phyloP scores from a whole-genome alignment of 208 protist species.

The Trypanosoma platydactyli region DNA sequence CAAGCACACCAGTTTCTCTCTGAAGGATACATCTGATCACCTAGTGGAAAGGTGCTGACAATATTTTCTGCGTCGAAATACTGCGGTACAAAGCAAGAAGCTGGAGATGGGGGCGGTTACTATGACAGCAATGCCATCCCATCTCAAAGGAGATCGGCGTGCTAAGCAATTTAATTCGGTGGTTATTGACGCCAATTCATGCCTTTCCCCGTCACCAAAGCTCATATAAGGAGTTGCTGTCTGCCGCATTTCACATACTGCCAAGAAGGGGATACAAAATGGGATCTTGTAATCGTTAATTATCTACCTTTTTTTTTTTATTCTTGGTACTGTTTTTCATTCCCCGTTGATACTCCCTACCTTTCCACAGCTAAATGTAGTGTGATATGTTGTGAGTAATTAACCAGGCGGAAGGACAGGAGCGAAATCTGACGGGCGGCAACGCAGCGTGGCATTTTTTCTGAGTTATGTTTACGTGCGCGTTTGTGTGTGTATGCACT shows the following conservation, averaged over 20 bases:
- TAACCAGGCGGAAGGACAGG: too few relatives aligned
- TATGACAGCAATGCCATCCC: conserved; percentile 31
- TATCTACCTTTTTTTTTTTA: conserved; percentile 7
- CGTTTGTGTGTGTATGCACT: too few relatives aligned
- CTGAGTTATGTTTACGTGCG: conserved; percentile 16
- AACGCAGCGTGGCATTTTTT: neutral
- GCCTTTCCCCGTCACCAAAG: neutral
- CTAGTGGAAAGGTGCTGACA: conserved; percentile 55
- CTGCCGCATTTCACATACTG: conserved; percentile 1
- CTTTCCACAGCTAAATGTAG: neutral
- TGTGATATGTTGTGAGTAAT: too few relatives aligned
- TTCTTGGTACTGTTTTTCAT: conserved; percentile 10
- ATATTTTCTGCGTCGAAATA: conserved; percentile 83
- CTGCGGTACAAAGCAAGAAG: conserved; percentile 48
- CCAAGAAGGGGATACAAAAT: neutral
- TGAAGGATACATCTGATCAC: conserved; percentile 80
- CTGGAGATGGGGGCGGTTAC: conserved; percentile 35
- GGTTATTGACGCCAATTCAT: neutral
- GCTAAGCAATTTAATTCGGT: conserved; percentile 10
- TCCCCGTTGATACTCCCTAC: conserved; percentile 9
- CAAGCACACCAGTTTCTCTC: conserved; percentile 91
- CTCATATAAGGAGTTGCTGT: conserved; percentile 14
- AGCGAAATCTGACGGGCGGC: too few relatives aligned
- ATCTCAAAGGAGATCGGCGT: conserved; percentile 14
- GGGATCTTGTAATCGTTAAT: neutral